Conservation (phyloP, 768 basidiomycete species). For the Psilocybe subaeruginosa region DNA sequence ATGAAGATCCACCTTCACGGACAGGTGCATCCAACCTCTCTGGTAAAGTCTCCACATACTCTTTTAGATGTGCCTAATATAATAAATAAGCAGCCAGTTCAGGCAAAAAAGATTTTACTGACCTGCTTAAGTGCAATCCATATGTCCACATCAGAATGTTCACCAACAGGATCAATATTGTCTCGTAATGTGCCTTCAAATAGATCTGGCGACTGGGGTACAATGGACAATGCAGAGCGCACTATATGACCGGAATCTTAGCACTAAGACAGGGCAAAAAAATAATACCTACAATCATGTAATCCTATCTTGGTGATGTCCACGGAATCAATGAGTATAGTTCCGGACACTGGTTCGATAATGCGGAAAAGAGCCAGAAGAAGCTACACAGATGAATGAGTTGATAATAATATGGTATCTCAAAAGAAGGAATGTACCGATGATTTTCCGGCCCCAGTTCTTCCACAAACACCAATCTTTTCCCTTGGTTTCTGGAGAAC, state of each 20-base stretch:
- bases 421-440: conserved; percentile 46
- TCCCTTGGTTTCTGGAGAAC: conserved; percentile 63
- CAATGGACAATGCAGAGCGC: conserved; percentile 80
- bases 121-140: conserved; percentile 85
- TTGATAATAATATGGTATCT: not conserved
- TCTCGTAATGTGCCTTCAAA: conserved; percentile 79
- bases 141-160: conserved; percentile 76
- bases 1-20: conserved; percentile 77
- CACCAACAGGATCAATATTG: conserved; percentile 87
- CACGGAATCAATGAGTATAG: conserved; percentile 72
- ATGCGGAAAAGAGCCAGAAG: conserved; percentile 78
- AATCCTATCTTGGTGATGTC: conserved; percentile 80
- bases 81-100: not conserved
- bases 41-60: conserved; percentile 66
- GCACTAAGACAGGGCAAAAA: not conserved
- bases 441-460: conserved; percentile 84
- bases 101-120: not conserved
- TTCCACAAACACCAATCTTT: conserved; percentile 88
- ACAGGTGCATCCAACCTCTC: conserved; percentile 75
- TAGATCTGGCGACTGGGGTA: conserved; percentile 77
- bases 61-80: conserved; percentile 63
- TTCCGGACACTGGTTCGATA: conserved; percentile 69
- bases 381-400: conserved; percentile 22
- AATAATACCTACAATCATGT: conserved; percentile 54
- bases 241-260: conserved; percentile 40